Evolutionary conservation across 1,139 yeast species (phyloP).

Genomic region (Ogataea hybrid): DNA sequence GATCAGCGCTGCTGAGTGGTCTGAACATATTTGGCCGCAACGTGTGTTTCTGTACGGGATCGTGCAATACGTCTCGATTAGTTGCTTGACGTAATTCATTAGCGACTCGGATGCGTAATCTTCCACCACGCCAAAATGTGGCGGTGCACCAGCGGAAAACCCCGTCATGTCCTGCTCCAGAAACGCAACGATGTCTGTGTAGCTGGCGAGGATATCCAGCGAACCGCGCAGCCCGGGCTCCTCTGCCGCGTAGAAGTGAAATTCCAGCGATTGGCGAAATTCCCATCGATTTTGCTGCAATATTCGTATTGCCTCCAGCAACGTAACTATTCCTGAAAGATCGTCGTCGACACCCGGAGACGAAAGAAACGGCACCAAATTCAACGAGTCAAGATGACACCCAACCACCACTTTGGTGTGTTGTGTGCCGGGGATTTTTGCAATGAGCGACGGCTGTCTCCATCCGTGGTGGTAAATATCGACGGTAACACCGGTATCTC

Average conservation of each 20-base stretch:
- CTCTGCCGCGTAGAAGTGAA: slow-evolving; percentile 94
- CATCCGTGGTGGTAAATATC: slow-evolving; percentile 44
- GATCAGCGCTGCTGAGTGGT: slow-evolving; percentile 83
- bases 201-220: slow-evolving; percentile 65
- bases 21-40: slow-evolving; percentile 94
- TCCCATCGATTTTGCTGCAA: slow-evolving; percentile 36
- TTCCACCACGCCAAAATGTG: slow-evolving; percentile 74
- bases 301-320: slow-evolving; percentile 70
- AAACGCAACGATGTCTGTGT: slow-evolving; percentile 71
- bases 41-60: slow-evolving; percentile 71
- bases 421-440: slow-evolving; percentile 29
- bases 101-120: slow-evolving; percentile 67
- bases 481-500: slow-evolving; percentile 23
- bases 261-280: slow-evolving; percentile 70
- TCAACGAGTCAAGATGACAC: slow-evolving; percentile 86
- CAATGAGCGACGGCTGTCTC: slow-evolving; percentile 59
- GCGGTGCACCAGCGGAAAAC: slow-evolving; percentile 59
- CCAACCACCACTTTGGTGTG: slow-evolving; percentile 66
- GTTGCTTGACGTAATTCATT: slow-evolving; percentile 58
- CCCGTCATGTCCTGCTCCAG: slow-evolving; percentile 98
- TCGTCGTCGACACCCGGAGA: slow-evolving; percentile 98
- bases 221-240: slow-evolving; percentile 93
- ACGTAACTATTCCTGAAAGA: slow-evolving; percentile 84
- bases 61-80: slow-evolving; percentile 58
- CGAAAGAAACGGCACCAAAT: slow-evolving; percentile 58